Evolutionary conservation across 2,329 filamentous ascomycete species (phyloP).

Genomic region (Ascochyta lentis): DNA sequence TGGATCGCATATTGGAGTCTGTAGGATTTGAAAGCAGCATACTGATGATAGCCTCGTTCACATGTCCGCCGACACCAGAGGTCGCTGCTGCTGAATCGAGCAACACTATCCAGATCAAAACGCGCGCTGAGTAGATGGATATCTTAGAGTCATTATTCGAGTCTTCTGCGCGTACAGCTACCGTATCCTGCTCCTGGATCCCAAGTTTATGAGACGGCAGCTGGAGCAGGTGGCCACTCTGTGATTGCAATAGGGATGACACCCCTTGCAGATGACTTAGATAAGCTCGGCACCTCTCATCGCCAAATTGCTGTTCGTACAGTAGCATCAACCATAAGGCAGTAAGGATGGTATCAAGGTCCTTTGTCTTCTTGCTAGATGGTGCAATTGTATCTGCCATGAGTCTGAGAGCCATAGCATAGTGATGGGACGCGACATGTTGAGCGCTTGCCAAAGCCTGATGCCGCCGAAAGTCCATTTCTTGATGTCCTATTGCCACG

Average conservation of each 20-base stretch:
- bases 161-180: background rate
- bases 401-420: slow-evolving; percentile 40
- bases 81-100: slow-evolving; percentile 41
- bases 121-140: slow-evolving; percentile 44
- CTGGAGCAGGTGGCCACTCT: slow-evolving; percentile 17
- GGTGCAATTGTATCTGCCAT: slow-evolving; percentile 39
- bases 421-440: slow-evolving; percentile 30
- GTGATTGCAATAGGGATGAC: slow-evolving; percentile 36
- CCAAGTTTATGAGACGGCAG: slow-evolving; percentile 6
- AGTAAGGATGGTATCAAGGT: slow-evolving; percentile 43
- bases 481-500: slow-evolving; percentile 43
- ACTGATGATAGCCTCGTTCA: slow-evolving; percentile 36
- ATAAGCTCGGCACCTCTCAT: slow-evolving; percentile 39
- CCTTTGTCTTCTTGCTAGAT: slow-evolving; percentile 22
- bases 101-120: slow-evolving; percentile 45
- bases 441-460: background rate
- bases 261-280: slow-evolving; percentile 45
- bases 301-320: slow-evolving; percentile 51
- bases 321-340: slow-evolving; percentile 48
- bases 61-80: slow-evolving; percentile 44
- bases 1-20: slow-evolving; percentile 6
- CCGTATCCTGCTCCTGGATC: background rate
- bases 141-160: slow-evolving; percentile 17
- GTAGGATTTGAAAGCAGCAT: slow-evolving; percentile 15
- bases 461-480: slow-evolving; percentile 37